A percentile compares a stretch with the other conserved stretches of the same genome.
phyloP scores from a whole-genome alignment of 257 asterid species.

The Fraxinus pennsylvanica region DNA sequence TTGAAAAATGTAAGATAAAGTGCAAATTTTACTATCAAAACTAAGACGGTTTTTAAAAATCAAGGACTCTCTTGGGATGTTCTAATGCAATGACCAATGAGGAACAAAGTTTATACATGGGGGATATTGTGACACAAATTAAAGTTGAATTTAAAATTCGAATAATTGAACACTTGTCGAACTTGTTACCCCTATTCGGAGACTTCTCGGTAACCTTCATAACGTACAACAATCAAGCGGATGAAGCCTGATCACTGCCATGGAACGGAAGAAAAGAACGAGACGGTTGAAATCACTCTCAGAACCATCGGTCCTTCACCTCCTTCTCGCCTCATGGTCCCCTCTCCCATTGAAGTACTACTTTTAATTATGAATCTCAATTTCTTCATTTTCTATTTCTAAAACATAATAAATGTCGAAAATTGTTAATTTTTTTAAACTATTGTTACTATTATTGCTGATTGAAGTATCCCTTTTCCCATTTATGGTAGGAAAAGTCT shows the following conservation, averaged over 20 bases:
- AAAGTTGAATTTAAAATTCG: no score
- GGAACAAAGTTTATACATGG: not conserved
- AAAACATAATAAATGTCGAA: not conserved
- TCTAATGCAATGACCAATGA: not conserved
- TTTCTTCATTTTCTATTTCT: not conserved
- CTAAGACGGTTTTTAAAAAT: no score
- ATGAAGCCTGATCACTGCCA: constrained; percentile 37
- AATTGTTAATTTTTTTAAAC: not conserved
- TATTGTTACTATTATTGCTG: not conserved
- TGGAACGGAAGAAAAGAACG: constrained; percentile 28
- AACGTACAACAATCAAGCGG: constrained; percentile 22
- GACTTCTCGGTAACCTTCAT: not conserved
- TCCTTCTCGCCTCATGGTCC: constrained; percentile 64
- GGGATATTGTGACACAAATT: not conserved
- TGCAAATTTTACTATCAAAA: no score
- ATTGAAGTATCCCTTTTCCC: not conserved
- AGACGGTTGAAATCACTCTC: constrained; percentile 56
- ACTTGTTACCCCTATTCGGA: not conserved
- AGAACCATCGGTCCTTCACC: constrained; percentile 80
- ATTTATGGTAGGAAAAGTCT: not conserved
- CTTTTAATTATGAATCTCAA: not conserved
- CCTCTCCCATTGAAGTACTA: constrained; percentile 67
- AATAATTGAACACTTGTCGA: no score
- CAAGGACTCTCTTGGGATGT: no score
- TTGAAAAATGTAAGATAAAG: no score